Percentiles rank a stretch among this genome's conserved stretches.
These are phyloP conservation scores for Barnettozyma populi DNA, from an alignment of 805 yeast species.

Conservation along the genomic window DNA sequence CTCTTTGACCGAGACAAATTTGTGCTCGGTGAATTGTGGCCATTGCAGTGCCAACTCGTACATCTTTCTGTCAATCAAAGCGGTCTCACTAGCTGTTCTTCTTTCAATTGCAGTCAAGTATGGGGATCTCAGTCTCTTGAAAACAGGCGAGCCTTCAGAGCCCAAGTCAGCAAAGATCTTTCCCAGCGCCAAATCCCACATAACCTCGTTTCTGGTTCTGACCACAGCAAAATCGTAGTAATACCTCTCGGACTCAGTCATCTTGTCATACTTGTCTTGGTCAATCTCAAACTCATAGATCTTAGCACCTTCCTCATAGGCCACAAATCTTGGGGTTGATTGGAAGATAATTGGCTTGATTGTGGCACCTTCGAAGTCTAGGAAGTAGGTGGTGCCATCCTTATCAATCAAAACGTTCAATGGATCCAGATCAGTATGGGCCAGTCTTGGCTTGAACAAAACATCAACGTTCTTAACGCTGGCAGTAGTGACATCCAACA, in stretches of 20 bases:
- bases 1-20: constrained; percentile 42
- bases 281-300: constrained; percentile 72
- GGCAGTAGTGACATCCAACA: constrained; percentile 46
- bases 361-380: constrained; percentile 79
- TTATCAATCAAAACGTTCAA: constrained; percentile 61
- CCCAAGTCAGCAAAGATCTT: constrained; percentile 63
- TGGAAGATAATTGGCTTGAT: constrained; percentile 80
- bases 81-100: constrained; percentile 50
- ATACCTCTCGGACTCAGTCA: constrained; percentile 68
- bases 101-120: constrained; percentile 56
- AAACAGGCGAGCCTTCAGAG: constrained; percentile 75
- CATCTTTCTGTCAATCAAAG: constrained; percentile 61
- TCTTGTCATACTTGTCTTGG: constrained; percentile 58
- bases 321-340: constrained; percentile 75
- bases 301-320: constrained; percentile 79
- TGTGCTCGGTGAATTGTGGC: constrained; percentile 57
- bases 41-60: constrained; percentile 64
- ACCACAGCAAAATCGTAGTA: constrained; percentile 83
- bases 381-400: constrained; percentile 42
- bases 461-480: constrained; percentile 58
- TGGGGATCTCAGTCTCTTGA: constrained; percentile 65
- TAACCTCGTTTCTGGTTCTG: constrained; percentile 84
- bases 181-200: constrained; percentile 79
- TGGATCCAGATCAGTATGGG: constrained; percentile 85
- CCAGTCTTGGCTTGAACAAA: constrained; percentile 66